phyloP scores from a whole-genome alignment of 2,329 filamentous ascomycete genomes.

The Diaporthe longicolla region DNA sequence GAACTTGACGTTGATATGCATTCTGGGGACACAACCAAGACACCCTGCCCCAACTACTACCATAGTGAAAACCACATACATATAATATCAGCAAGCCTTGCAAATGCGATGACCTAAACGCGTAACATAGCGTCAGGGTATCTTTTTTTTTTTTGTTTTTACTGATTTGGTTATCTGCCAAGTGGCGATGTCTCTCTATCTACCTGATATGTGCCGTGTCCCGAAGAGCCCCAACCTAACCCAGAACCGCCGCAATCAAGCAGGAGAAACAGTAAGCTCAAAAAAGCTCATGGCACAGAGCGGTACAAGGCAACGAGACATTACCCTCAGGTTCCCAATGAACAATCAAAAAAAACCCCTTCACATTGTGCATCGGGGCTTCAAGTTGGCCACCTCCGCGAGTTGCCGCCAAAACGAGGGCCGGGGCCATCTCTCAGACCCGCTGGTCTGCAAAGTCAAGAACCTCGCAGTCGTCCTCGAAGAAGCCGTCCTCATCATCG shows the following conservation, averaged over 20 bases:
- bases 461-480: constrained; percentile 93
- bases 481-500: constrained; percentile 83
- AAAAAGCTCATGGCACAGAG: constrained; percentile 35
- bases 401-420: constrained; percentile 12
- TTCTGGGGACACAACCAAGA: neutral
- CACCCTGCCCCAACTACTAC: neutral
- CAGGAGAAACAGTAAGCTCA: constrained; percentile 37
- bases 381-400: constrained; percentile 33
- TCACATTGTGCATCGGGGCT: constrained; percentile 5
- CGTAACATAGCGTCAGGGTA: constrained; percentile 3
- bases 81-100: constrained; percentile 19
- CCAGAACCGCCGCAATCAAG: constrained; percentile 33
- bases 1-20: neutral
- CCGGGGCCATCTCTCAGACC: constrained; percentile 59
- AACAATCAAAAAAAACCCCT: constrained; percentile 38
- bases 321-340: constrained; percentile 40
- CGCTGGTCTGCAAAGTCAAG: constrained; percentile 86
- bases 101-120: constrained; percentile 19
- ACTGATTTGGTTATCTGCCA: constrained; percentile 35
- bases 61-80: constrained; percentile 1
- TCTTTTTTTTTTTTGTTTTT: constrained; percentile 35
- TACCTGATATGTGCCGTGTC: constrained; percentile 40
- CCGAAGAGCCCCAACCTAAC: constrained; percentile 38
- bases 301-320: constrained; percentile 39
- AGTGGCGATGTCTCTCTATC: constrained; percentile 40